Evolutionary conservation across 305 asterid genomes (phyloP).

Genomic region (Coffea humblotiana): DNA sequence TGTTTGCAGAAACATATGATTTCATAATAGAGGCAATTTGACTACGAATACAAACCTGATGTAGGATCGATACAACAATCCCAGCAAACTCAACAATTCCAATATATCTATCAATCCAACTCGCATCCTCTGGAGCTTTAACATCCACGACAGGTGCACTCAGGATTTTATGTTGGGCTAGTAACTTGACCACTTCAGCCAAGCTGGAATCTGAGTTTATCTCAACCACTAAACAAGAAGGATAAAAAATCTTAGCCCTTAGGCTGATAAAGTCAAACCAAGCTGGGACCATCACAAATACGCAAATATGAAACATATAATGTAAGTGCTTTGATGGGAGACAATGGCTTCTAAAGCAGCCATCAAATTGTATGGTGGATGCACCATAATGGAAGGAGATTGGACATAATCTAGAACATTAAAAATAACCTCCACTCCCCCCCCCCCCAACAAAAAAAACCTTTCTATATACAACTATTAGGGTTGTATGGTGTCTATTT

Average conservation of each 20-base stretch:
- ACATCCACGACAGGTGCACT: slow-evolving; percentile 94
- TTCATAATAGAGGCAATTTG: neutral
- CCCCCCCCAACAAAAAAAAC: no score
- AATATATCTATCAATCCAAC: slow-evolving; percentile 93
- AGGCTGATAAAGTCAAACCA: neutral
- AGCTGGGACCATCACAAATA: neutral
- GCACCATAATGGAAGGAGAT: neutral
- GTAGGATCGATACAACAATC: slow-evolving; percentile 92
- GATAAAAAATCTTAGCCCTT: neutral
- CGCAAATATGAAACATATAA: neutral
- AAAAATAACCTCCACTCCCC: no score
- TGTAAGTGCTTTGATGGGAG: neutral
- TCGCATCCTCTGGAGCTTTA: slow-evolving; percentile 81
- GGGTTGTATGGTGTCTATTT: neutral
- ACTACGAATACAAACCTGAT: slow-evolving; percentile 54
- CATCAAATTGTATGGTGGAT: neutral
- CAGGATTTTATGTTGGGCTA: slow-evolving; percentile 70
- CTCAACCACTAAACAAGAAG: slow-evolving; percentile 61
- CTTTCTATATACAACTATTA: no score
- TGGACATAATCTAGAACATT: neutral
- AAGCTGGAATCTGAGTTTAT: slow-evolving; percentile 74
- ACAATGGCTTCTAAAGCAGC: neutral
- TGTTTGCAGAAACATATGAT: neutral
- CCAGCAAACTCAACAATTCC: slow-evolving; percentile 98
- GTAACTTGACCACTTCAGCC: slow-evolving; percentile 82